Base-by-base conservation (phyloP, 2,329 filamentous ascomycete genomes). In the Incumbomyces delicatus region DNA sequence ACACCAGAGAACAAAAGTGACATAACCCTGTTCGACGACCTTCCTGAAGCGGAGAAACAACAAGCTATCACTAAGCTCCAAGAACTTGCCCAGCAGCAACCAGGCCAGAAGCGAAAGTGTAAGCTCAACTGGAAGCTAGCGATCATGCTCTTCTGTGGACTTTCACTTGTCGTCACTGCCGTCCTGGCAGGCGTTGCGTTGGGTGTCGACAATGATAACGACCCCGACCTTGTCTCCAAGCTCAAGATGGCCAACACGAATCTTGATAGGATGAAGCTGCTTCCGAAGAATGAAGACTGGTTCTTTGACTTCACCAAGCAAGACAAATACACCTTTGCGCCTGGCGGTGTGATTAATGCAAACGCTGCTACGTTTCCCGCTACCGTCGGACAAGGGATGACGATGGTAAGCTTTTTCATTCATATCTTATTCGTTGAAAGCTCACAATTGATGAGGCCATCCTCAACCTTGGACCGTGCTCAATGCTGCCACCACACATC, bases 341-440 rank as follows among this genome's bases (percentile, higher is more conserved):
- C 70, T 1, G 73, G 73, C 11, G 65, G 66, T 13, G 73, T 76
- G 30, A 64, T 71, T 51, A 75, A 72, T 53, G 73, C 73, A 52
- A 73, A 74, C 51, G 68, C 68, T 11, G 71, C 71, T 14, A 74
- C 70, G 16, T 74, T 74, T 52, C 72, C 72, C 4, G 70, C 71
- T 14, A 60, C 70, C 1, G 64, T 65, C 12, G 68, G 66, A 16
- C 64, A 71, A 30, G 70, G 70, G 33, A 68, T 75, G 61, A 74
- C 69, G 12, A 57, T 72, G 57, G 57, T 52, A 48, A 41, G 50
- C 20, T n/a, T 3, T 13, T 36, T n/a, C 22, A 8, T n/a, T 34
- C 16, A n/a, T 10, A 13, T 13, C 6, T 41, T 13, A 36, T 7
- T 5, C 6, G 6, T 40, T 8, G 4, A 14, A 18, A 6, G 22